Evolutionary conservation across 2,329 filamentous ascomycete genomes (phyloP).

Genomic region (Thelonectria rubi): DNA sequence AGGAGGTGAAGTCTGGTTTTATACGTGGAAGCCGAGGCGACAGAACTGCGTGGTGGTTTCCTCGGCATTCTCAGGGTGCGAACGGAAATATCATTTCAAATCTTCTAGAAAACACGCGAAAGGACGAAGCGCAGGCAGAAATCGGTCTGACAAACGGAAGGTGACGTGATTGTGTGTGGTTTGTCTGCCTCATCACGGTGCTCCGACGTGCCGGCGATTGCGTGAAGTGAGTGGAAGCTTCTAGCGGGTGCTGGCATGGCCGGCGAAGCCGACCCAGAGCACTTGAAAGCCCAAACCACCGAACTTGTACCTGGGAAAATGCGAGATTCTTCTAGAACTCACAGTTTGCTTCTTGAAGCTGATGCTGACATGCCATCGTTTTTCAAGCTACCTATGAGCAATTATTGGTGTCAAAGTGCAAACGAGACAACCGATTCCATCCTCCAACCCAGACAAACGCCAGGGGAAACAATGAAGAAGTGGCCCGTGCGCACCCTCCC

Average conservation of each 20-base stretch:
- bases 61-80: conserved; percentile 31
- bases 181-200: conserved; percentile 3
- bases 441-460: too few species aligned
- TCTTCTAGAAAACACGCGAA: conserved; percentile 40
- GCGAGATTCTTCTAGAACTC: too few species aligned
- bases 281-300: too few species aligned
- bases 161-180: conserved; percentile 9
- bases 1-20: conserved; percentile 40
- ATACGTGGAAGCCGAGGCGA: conserved; percentile 38
- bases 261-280: too few species aligned
- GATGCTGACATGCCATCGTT: too few species aligned
- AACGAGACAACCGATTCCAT: too few species aligned
- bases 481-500: neutral
- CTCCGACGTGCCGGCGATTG: conserved; percentile 20
- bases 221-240: conserved; percentile 36
- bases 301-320: too few species aligned
- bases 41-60: conserved; percentile 28
- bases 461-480: neutral
- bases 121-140: conserved; percentile 16
- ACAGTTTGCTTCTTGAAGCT: too few species aligned
- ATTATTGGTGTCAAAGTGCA: too few species aligned
- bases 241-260: conserved; percentile 3
- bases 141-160: conserved; percentile 20
- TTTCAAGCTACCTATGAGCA: too few species aligned
- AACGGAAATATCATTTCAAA: conserved; percentile 28